These are phyloP conservation scores for Sugiyamaella sp. DNA, from an alignment of 1,139 yeast genomes.

Conservation along the genomic window DNA sequence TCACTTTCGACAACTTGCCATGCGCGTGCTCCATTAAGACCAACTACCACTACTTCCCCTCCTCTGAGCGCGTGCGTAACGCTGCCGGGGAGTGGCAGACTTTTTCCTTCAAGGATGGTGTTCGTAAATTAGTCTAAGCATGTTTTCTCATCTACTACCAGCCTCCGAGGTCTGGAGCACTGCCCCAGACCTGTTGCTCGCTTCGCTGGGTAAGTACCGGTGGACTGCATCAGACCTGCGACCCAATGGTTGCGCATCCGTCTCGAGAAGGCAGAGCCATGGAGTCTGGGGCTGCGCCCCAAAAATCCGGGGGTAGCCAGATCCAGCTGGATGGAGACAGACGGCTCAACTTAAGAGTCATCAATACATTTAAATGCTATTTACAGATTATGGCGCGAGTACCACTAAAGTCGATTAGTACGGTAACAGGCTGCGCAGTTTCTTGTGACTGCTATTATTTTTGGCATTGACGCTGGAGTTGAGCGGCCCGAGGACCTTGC, in stretches of 20 bases:
- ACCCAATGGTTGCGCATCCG: too few relatives aligned
- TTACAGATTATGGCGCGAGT: constrained; percentile 10
- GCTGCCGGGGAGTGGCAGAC: constrained; percentile 32
- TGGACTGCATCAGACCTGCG: too few relatives aligned
- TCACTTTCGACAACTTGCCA: constrained; percentile 84
- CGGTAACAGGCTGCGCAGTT: constrained; percentile 52
- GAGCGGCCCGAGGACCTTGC: constrained; percentile 61
- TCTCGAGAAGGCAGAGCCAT: too few relatives aligned
- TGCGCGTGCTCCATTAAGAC: constrained; percentile 84
- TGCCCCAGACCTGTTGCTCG: constrained; percentile 6
- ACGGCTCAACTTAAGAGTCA: constrained; percentile 2
- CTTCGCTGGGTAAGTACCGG: background rate
- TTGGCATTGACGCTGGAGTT: constrained; percentile 66
- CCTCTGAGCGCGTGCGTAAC: constrained; percentile 56
- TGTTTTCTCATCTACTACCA: background rate
- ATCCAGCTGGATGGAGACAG: too few relatives aligned
- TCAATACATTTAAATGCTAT: constrained; percentile 10
- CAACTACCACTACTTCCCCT: constrained; percentile 89
- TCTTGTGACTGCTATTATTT: constrained; percentile 40
- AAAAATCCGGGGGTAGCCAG: too few relatives aligned
- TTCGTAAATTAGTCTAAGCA: constrained; percentile 13
- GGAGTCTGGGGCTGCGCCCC: too few relatives aligned
- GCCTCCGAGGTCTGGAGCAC: too few relatives aligned
- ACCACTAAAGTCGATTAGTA: constrained; percentile 29
- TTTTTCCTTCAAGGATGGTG: constrained; percentile 25